A percentile compares a stretch with the other conserved stretches of the same genome.
These are phyloP conservation scores for Salix udensis DNA, from an alignment of 345 rosid genomes.

Conservation along the genomic window DNA sequence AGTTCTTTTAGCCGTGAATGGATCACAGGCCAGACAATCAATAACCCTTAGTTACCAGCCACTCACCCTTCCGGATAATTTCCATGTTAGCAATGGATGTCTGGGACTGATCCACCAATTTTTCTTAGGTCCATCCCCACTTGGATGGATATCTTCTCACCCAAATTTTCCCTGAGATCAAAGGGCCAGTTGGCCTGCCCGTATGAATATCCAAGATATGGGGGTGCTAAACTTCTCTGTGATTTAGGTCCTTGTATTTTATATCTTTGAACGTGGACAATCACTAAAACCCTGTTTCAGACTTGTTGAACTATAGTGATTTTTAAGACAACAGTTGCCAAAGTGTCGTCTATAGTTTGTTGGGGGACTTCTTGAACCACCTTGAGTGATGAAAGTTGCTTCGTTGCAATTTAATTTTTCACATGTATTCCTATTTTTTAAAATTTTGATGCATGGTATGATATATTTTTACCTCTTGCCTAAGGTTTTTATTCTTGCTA, in stretches of 20 bases:
- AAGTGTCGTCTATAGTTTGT: background rate
- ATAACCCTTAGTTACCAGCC: background rate
- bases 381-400: background rate
- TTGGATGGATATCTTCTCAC: background rate
- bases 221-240: background rate
- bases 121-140: background rate
- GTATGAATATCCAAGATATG: background rate
- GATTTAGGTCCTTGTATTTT: background rate
- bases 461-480: background rate
- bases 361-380: background rate
- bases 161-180: background rate
- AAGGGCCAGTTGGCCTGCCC: background rate
- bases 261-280: background rate
- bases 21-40: background rate
- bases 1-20: background rate
- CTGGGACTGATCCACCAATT: background rate
- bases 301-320: background rate
- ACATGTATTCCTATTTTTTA: background rate
- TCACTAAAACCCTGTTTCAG: background rate
- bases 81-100: background rate
- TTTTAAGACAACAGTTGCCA: background rate
- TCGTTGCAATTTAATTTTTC: background rate
- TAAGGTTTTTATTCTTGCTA: background rate
- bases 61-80: background rate
- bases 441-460: background rate